Conservation (phyloP, 2,329 filamentous ascomycete genomes). For the Colletotrichum echinochloae region DNA sequence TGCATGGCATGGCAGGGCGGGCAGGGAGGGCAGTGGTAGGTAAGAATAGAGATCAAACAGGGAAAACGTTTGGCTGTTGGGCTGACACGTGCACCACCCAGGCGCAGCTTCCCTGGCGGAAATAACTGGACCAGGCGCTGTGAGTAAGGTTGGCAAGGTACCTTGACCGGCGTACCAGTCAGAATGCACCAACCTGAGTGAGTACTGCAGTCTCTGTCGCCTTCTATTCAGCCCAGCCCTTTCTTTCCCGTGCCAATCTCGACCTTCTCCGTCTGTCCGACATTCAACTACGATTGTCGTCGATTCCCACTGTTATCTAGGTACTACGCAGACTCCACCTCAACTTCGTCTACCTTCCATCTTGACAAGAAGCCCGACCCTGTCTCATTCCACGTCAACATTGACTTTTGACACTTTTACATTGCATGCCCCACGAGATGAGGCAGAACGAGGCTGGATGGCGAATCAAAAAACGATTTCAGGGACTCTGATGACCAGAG, state of each 20-base stretch:
- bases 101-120: constrained; percentile 32
- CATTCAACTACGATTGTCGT: background rate
- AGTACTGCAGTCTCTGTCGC: background rate
- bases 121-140: constrained; percentile 10
- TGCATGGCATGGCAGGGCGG: constrained; percentile 6
- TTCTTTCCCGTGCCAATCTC: background rate
- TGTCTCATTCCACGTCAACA: background rate
- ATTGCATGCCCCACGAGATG: background rate
- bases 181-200: too few species aligned
- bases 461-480: background rate
- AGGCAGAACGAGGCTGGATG: constrained; percentile 16
- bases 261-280: constrained; percentile 5
- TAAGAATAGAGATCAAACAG: constrained; percentile 34
- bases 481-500: constrained; percentile 11
- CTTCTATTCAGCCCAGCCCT: background rate
- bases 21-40: constrained; percentile 28
- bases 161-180: background rate
- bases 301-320: background rate
- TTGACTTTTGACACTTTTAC: background rate
- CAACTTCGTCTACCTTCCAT: background rate
- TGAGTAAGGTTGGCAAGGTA: background rate
- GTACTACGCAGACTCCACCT: background rate
- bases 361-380: background rate
- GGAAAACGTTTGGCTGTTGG: constrained; percentile 37
- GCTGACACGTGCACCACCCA: constrained; percentile 42